phyloP scores from a whole-genome alignment of 371 early-diverging fungal genomes.

The Circinella minor region DNA sequence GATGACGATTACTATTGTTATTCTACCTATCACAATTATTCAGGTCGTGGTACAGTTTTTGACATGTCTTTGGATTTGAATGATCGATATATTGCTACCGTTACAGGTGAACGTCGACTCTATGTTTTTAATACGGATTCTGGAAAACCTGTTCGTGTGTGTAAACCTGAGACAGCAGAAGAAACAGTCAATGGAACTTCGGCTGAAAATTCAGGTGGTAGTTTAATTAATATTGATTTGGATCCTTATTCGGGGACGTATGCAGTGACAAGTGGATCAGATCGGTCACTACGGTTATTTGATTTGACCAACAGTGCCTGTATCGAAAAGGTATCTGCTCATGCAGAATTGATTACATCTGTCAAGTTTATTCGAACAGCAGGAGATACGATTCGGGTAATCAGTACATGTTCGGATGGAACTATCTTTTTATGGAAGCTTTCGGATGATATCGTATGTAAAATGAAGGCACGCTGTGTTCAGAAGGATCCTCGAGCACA shows the following conservation, averaged over 20 bases:
- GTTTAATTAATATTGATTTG: conserved; percentile 67
- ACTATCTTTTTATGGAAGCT: conserved; percentile 81
- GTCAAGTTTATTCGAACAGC: conserved; percentile 64
- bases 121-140: conserved; percentile 64
- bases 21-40: conserved; percentile 71
- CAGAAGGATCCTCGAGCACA: conserved; percentile 27
- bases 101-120: conserved; percentile 74
- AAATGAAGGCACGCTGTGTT: conserved; percentile 49
- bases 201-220: conserved; percentile 60
- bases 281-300: conserved; percentile 77
- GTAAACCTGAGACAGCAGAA: conserved; percentile 64
- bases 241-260: conserved; percentile 77
- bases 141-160: conserved; percentile 70
- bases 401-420: conserved; percentile 82
- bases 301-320: conserved; percentile 72
- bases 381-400: conserved; percentile 55
- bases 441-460: conserved; percentile 51
- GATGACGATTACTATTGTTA: conserved; percentile 25
- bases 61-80: conserved; percentile 72
- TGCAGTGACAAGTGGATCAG: conserved; percentile 75
- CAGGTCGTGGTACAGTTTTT: conserved; percentile 76
- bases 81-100: conserved; percentile 63
- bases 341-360: conserved; percentile 80
- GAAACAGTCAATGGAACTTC: conserved; percentile 51
- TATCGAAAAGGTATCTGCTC: conserved; percentile 69